Base-by-base conservation (phyloP, 345 rosid species). In the Eucalyptus fibrosa region DNA sequence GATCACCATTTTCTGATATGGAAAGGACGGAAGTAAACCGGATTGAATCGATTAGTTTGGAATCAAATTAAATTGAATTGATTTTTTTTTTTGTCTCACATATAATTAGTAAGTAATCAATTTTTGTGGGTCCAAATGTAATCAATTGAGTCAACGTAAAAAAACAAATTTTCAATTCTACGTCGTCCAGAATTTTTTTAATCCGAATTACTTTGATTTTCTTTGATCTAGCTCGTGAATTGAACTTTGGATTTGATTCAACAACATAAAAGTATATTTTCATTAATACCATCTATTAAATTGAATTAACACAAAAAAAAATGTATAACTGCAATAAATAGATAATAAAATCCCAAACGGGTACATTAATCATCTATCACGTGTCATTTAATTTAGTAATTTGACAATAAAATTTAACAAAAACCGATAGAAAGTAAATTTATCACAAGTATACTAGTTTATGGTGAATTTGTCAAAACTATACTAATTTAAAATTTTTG, bases 401-500 rank as follows among this genome's bases (percentile, higher is more conserved):
- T 50, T 50, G 0, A 50, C 1, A 6, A 1, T 6, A 16, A 50
- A 50, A 50, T 50, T 50, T 50, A 6, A 50, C 0, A 0, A 0
- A 50, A 50, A 50, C 0, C 3, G 0, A 16, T 0, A 50, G 0
- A 50, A 50, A 50, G 1, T 0, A 50, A 50, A 50, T 50, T 16
- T 16, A 0, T 50, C 2, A 6, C 1, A 50, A 50, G 3, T 6
- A 0, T 16, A 2, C 3, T 1, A 16, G 0, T 50, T 50, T 50
- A 50, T 0, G 3, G 0, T 50, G 1, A 50, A 50, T 6, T 50
- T 50, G 1, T 50, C 1, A 16, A 50, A 50, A 50, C 0, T 16
- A 50, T 6, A 50, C 1, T 0, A 50, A 16, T 0, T 50, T 50
- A 50, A 0, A 0, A 1, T 50, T 50, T 50, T 50, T 50, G 0